Conservation (phyloP, 768 basidiomycete species). For the Mrakia gelida region DNA sequence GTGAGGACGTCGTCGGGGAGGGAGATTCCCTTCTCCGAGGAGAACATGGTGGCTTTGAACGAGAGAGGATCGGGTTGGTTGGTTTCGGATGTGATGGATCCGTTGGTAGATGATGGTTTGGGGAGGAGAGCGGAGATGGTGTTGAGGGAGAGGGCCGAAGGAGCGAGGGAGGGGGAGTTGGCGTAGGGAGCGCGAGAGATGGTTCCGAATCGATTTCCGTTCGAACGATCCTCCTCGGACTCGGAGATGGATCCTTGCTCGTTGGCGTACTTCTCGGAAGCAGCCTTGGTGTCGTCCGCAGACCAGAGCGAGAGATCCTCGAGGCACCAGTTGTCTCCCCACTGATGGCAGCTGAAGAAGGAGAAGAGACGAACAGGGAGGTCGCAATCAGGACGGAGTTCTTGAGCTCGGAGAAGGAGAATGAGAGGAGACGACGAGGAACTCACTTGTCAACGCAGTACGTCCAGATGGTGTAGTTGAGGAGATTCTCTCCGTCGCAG, state of each 20-base stretch:
- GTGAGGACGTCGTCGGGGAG: slow-evolving; percentile 57
- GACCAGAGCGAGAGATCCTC: slow-evolving; percentile 92
- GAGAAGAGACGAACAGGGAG: neutral
- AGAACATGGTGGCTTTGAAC: neutral
- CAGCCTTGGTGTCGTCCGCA: slow-evolving; percentile 54
- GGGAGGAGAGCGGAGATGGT: neutral
- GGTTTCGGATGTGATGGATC: neutral
- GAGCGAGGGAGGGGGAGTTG: neutral
- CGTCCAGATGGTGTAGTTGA: slow-evolving; percentile 84
- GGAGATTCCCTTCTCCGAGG: slow-evolving; percentile 8
- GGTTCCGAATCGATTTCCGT: neutral
- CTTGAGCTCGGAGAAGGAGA: too few relatives aligned
- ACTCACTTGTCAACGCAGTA: slow-evolving; percentile 67
- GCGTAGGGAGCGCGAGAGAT: neutral
- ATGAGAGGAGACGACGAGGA: too few relatives aligned
- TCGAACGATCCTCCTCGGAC: too few relatives aligned
- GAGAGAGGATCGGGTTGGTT: neutral
- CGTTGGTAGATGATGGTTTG: neutral
- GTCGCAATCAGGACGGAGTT: neutral
- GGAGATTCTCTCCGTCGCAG: slow-evolving; percentile 65
- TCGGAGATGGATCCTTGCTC: neutral
- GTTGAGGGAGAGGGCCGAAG: slow-evolving; percentile 15
- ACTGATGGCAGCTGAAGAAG: slow-evolving; percentile 56
- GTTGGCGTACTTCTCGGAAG: neutral
- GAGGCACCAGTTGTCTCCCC: slow-evolving; percentile 96